Evolutionary conservation across 139 green algal species (phyloP).

Genomic region (Micractinium conductrix): DNA sequence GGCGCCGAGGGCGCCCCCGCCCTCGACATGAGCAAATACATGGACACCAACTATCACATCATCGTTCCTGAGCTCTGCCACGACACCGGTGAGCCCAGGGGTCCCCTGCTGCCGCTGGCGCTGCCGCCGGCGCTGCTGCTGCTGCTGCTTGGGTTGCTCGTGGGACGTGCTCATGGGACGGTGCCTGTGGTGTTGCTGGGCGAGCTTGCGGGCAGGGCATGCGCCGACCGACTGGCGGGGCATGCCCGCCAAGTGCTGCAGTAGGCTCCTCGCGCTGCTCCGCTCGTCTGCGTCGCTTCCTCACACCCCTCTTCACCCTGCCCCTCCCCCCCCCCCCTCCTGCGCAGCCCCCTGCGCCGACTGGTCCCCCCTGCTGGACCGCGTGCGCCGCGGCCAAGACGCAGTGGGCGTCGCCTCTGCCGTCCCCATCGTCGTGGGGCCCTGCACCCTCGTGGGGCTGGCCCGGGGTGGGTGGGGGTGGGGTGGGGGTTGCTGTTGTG

Average conservation of each 20-base stretch:
- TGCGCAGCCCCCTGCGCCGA: conserved; percentile 53
- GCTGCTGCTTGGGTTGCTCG: too few relatives aligned
- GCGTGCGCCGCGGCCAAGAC: conserved; percentile 69
- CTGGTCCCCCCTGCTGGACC: conserved; percentile 65
- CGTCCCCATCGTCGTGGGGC: conserved; percentile 86
- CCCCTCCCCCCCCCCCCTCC: neutral
- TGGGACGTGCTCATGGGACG: too few relatives aligned
- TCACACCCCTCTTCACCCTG: neutral
- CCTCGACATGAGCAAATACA: conserved; percentile 92
- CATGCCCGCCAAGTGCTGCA: too few relatives aligned
- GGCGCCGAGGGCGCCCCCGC: conserved; percentile 63
- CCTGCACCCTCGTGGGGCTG: conserved; percentile 77
- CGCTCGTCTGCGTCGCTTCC: too few relatives aligned
- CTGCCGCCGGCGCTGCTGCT: too few relatives aligned
- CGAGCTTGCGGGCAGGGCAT: too few relatives aligned
- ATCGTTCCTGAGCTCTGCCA: conserved; percentile 78
- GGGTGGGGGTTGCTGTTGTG: too few relatives aligned
- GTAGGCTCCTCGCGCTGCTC: too few relatives aligned
- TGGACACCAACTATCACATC: conserved; percentile 96
- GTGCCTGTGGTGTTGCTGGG: too few relatives aligned
- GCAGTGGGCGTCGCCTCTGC: conserved; percentile 68
- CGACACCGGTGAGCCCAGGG: conserved; percentile 17
- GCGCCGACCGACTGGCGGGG: too few relatives aligned
- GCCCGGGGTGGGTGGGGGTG: too few relatives aligned
- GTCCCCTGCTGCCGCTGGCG: too few relatives aligned